Base-by-base conservation (phyloP, 169 alveolate genomes). In the Cryptosporidium viatorum region DNA sequence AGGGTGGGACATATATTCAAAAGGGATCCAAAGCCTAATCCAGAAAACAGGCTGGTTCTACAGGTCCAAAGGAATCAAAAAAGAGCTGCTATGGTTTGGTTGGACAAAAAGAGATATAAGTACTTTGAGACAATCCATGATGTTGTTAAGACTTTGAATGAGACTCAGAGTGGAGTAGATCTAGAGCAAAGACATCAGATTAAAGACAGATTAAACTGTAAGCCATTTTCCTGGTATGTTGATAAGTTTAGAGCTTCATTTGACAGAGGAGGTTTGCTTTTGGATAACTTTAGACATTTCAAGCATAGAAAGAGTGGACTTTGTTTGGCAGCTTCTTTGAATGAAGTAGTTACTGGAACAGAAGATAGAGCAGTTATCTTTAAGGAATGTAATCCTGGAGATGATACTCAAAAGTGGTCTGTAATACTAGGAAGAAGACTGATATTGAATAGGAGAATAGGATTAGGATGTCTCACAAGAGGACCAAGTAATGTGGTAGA, bases 1-100 rank as follows among this genome's bases (percentile, higher is more conserved):
- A 39, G 85, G 14, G 91, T 93, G 29, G 94, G 95, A 14, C 95
- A 91, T 75, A 86, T 87, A 10, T 80, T 74, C 35, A 84, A 86
- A 31, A 48, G 92, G 4, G 89, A 80, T 18, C 89, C 89, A 12
- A 80, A 80, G 23, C 92, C 92, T 16, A 84, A 74, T n/a, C 92
- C 92, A 14, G 86, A 86, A 23, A 86, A 86, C 60, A 86, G 41
- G 23, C 43, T 71, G 18, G 85, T 86, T 21, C 6, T 45, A 33
- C 87, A 86, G 52, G 92, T 86, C 12, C 92, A 86, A 23, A 51
- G 92, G 21, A 86, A 86, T 33, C 92, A 86, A 18, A 84, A 74
- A 23, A 67, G 92, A 31, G 87, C 92, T 4, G 92, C 85, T 3
- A 37, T 86, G 43, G 89, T 86, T 12, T 86, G 86, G 85, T 16